Evolutionary conservation across 2,329 filamentous ascomycete genomes (phyloP), one percentile per base, ranked within the genome.

Genomic region (Dactylellina drechsleri): DNA sequence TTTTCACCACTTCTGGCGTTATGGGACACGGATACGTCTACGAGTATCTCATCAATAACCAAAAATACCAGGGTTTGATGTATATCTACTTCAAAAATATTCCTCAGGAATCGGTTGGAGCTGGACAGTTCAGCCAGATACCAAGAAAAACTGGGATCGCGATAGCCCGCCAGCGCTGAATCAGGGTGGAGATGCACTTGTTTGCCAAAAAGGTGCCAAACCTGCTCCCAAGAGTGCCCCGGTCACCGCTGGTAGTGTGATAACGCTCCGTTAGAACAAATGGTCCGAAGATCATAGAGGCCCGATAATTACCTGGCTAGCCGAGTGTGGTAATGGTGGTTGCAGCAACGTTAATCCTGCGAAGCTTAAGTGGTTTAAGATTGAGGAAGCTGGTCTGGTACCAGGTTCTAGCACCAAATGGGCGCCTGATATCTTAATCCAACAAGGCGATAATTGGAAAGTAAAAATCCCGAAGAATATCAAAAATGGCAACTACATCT

Each of bases 291-390:
- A 52, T 18, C 47, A 52, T n/a, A 52, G 18, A 52, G 47, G 47
- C 18, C 47, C 47, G n/a, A 52, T 52, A 13, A 20, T 23, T 5
- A 52, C 47, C n/a, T 52, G 20, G n/a, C 47, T 52, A 4, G 47
- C 47, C 16, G 47, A 52, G 10, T 52, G 47, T 13, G 47, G 47
- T 20, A 18, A 15, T 8, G 12, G 47, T 5, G 47, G 20, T 4
- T 52, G 47, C 47, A 23, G 47, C 12, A 52, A 18, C 47, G 47
- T 23, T 8, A 23, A 52, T 23, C 15, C 12, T 13, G n/a, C 47
- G 20, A 18, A 52, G 47, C 47, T 52, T 7, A 52, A 23, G 16
- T 52, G n/a, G n/a, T 52, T 52, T 12, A 52, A 52, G 18, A 52
- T 23, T n/a, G 47, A 52, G 5, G 47, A 52, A 23, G 12, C 18